A percentile compares a stretch with the other conserved stretches of the same genome.
These are phyloP conservation scores for Calonectria pseudoturangicola DNA, from an alignment of 2,329 filamentous ascomycete species.

Conservation along the genomic window DNA sequence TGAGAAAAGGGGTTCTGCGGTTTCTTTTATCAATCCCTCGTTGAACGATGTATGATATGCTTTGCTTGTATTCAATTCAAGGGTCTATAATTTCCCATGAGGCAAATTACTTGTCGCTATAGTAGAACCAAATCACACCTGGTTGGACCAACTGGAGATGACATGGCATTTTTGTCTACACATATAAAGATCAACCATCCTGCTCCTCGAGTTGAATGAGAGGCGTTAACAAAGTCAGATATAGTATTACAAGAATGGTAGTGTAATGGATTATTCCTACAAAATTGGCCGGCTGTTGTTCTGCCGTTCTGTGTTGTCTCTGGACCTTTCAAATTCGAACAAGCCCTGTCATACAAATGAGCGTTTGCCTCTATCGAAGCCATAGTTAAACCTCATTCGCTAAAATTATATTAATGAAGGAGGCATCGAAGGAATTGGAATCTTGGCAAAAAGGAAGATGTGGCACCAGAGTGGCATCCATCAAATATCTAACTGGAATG, in stretches of 20 bases:
- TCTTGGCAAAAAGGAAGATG: neutral
- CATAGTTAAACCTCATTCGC: neutral
- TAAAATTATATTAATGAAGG: neutral
- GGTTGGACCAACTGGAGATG: neutral
- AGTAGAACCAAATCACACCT: neutral
- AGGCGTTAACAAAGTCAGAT: neutral
- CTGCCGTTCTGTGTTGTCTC: neutral
- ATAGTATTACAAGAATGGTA: too few relatives aligned
- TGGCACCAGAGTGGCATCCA: neutral
- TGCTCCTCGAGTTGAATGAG: neutral
- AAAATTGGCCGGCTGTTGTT: neutral
- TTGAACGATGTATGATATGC: conserved; percentile 27
- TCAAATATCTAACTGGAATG: neutral
- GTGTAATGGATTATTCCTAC: too few relatives aligned
- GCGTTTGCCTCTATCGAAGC: neutral
- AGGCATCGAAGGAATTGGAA: neutral
- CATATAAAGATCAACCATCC: neutral
- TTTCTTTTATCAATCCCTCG: conserved; percentile 29
- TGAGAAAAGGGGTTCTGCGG: conserved; percentile 17
- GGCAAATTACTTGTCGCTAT: conserved; percentile 8
- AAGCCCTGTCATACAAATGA: neutral
- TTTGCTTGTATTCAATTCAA: conserved; percentile 25
- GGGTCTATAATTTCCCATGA: conserved; percentile 2
- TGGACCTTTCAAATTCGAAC: too few relatives aligned
- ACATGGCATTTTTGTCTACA: neutral